A percentile compares a stretch with the other conserved stretches of the same genome.
phyloP scores from a whole-genome alignment of 805 yeast genomes.

The Candida sithepensis region DNA sequence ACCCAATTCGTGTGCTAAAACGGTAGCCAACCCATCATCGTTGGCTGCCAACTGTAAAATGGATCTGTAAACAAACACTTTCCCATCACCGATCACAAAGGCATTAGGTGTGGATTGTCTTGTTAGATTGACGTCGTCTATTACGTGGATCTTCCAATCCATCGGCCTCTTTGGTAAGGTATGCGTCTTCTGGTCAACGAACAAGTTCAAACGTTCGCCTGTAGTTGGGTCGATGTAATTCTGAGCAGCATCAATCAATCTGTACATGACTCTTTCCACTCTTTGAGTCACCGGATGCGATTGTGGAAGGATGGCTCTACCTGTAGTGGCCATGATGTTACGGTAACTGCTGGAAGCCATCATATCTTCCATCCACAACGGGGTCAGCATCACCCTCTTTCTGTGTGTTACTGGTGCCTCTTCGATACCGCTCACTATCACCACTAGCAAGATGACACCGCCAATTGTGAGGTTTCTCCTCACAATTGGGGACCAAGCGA shows the following conservation, averaged over 20 bases:
- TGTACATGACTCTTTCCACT: slow-evolving; percentile 60
- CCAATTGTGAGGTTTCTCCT: slow-evolving; percentile 29
- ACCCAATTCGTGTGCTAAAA: slow-evolving; percentile 87
- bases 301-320: slow-evolving; percentile 52
- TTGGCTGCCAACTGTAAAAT: slow-evolving; percentile 74
- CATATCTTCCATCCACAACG: slow-evolving; percentile 56
- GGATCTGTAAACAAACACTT: slow-evolving; percentile 82
- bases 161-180: slow-evolving; percentile 22
- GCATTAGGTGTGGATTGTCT: slow-evolving; percentile 87
- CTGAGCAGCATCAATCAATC: slow-evolving; percentile 58
- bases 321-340: slow-evolving; percentile 54
- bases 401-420: slow-evolving; percentile 81
- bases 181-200: slow-evolving; percentile 21
- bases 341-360: slow-evolving; percentile 64
- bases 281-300: slow-evolving; percentile 54
- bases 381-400: slow-evolving; percentile 65
- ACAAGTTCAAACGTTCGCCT: slow-evolving; percentile 25
- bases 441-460: slow-evolving; percentile 32
- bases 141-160: slow-evolving; percentile 81
- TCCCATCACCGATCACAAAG: slow-evolving; percentile 93
- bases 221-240: slow-evolving; percentile 34
- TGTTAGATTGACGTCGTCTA: slow-evolving; percentile 53
- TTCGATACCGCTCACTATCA: slow-evolving; percentile 56
- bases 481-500: slow-evolving; percentile 10
- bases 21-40: slow-evolving; percentile 95